Base-by-base conservation (phyloP, 805 yeast species). In the Candida verbasci region DNA sequence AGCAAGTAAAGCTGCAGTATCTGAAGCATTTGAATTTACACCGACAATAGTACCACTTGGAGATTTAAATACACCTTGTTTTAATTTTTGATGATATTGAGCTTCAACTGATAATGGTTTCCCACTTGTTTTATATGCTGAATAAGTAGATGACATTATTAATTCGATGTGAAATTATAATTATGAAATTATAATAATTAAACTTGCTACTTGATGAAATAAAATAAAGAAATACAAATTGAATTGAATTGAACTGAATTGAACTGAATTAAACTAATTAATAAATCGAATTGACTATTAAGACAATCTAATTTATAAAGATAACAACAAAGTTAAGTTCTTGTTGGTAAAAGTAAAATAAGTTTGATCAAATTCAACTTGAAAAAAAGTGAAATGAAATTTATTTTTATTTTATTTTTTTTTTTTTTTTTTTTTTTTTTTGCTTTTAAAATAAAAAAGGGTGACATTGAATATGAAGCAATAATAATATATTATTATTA, bases 1-100 rank as follows among this genome's bases (percentile, higher is more conserved):
- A 2, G 93, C 94, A 43, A 82, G 65, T 37, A 82, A 62, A 1
- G 93, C 93, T 33, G 94, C 91, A 5, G 83, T 76, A 52, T 80
- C 87, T 11, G 86, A 74, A 20, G 88, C 86, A 28, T 75, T 69
- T 40, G 80, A 70, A 42, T 75, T 70, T 21, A 82, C 83, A n/a
- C 91, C 89, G 5, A 78, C 60, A 9, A 70, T 60, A 3, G 67
- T 67, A 35, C 58, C 65, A 14, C 71, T 43, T 34, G 69, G 53
- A 58, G 76, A 31, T 75, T 83, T 45, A 60, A 66, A 82, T 24
- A 76, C 67, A 20, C 89, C 89, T 48, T 80, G 81, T 49, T 76
- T 82, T 53, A 81, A 60, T 47, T 80, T 80, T 38, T 86, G 89
- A 48, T 76, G 80, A 61, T 83, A 84, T 38, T 80, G 60, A 6